A percentile compares a stretch with the other conserved stretches of the same genome.
Evolutionary conservation across 331 rosid genomes (phyloP).

Genomic region (Quercus lobata): DNA sequence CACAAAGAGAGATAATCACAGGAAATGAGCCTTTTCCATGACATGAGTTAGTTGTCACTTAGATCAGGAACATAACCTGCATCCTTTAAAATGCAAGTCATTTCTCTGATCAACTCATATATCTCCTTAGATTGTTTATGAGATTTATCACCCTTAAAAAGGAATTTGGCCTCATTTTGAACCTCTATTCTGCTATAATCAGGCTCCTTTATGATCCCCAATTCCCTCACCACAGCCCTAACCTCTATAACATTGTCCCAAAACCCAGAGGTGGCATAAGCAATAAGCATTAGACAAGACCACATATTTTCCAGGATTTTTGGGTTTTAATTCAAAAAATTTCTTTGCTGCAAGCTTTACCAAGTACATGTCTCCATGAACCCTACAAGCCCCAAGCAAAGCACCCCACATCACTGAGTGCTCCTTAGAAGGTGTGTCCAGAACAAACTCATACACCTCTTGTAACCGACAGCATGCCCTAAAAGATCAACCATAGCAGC

Average conservation of each 20-base stretch:
- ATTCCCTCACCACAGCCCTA: slow-evolving; percentile 51
- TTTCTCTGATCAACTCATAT: slow-evolving; percentile 37
- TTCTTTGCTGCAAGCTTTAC: slow-evolving; percentile 58
- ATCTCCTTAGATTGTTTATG: slow-evolving; percentile 50
- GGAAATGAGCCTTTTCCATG: slow-evolving; percentile 8
- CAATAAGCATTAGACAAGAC: slow-evolving; percentile 72
- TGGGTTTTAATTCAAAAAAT: slow-evolving; percentile 48
- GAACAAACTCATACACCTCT: slow-evolving; percentile 57
- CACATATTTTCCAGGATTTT: slow-evolving; percentile 54
- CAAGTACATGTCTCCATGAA: slow-evolving; percentile 56
- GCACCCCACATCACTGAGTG: slow-evolving; percentile 72
- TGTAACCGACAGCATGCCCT: slow-evolving; percentile 56
- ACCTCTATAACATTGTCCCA: slow-evolving; percentile 64
- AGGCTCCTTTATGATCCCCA: slow-evolving; percentile 68
- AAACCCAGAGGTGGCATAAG: slow-evolving; percentile 61
- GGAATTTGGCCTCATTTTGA: slow-evolving; percentile 43
- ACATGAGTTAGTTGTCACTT: slow-evolving; percentile 17
- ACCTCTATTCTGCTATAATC: slow-evolving; percentile 74
- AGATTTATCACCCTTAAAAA: slow-evolving; percentile 48
- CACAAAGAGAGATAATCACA: background rate
- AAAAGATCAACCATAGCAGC: slow-evolving; percentile 73
- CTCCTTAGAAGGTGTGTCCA: slow-evolving; percentile 59
- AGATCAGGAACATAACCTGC: slow-evolving; percentile 46
- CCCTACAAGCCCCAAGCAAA: slow-evolving; percentile 66
- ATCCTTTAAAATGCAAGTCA: slow-evolving; percentile 47